Evolutionary conservation across 2,329 filamentous ascomycete species (phyloP), one percentile per base, ranked within the genome.

Genomic region (Ophiostoma pallidulum): DNA sequence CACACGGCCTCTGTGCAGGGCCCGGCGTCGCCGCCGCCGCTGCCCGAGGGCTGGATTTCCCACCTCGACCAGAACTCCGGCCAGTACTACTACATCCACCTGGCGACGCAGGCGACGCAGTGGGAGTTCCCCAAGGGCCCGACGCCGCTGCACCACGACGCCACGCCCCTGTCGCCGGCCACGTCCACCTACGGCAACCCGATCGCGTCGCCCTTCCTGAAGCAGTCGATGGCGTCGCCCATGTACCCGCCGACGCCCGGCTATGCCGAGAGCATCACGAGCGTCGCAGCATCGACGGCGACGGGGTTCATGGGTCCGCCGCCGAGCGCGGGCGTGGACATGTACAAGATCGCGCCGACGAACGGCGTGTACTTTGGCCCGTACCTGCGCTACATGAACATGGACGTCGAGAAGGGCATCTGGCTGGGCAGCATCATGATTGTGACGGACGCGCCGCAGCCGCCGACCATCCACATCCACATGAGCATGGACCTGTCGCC

Each of bases 121-220:
- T 98, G 92, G 92, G 92, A 98, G 60, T 97, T 97, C 56, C 92
- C 92, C 24, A 97, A 96, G 66, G 91, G 91, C 0, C 90, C 90
- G 0, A 95, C 88, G 20, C 91, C 91, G 1, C 73, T 96, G 46
- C 86, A 87, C 53, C 77, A 94, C 54, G 89, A 94, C 51, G 77
- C 85, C 13, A 74, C 80, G 14, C 91, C 91, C 0, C 68, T 96
- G 48, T 96, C 91, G 7, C 91, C 91, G 0, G 83, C 84, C 1
- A 79, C 80, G 6, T 87, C 82, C 42, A 83, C 82, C 0, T 89
- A 87, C 57, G 84, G 82, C 51, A 86, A 88, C 59, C 82, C 84
- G 4, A 64, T 89, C 24, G 74, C 70, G 4, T 88, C 85, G 1
- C 84, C 85, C 0, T 76, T 82, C 51, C 72, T 83, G 45, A 81